phyloP scores from a whole-genome alignment of 331 rosid genomes.

The Quercus lobata region DNA sequence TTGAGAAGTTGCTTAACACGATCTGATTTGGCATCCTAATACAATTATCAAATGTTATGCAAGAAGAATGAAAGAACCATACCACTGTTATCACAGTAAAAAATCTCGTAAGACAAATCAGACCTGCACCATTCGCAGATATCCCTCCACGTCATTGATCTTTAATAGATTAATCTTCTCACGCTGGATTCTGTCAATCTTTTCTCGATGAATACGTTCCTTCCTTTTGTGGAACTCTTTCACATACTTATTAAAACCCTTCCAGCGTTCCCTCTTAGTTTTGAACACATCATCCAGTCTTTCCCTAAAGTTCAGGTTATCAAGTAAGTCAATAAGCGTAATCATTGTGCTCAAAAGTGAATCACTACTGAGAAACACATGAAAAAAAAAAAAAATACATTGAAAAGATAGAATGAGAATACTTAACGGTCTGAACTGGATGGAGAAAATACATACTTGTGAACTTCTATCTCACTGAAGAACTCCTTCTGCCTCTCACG shows the following conservation, averaged over 20 bases:
- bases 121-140: constrained; percentile 99
- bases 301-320: constrained; percentile 69
- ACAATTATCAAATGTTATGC: constrained; percentile 16
- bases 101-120: constrained; percentile 19
- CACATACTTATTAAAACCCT: constrained; percentile 85
- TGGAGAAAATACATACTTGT: constrained; percentile 66
- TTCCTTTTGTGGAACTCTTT: constrained; percentile 96
- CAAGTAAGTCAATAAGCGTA: constrained; percentile 11
- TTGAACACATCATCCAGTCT: constrained; percentile 89
- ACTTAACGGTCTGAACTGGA: constrained; percentile 6
- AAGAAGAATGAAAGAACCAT: neutral
- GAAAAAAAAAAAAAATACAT: neutral
- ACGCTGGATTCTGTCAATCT: constrained; percentile 97
- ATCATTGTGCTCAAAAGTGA: neutral
- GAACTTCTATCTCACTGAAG: constrained; percentile 91
- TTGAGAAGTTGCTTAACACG: constrained; percentile 98
- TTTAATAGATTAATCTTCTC: constrained; percentile 96
- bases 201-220: constrained; percentile 98
- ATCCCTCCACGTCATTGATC: constrained; percentile 98
- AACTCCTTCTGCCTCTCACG: constrained; percentile 99
- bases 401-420: neutral
- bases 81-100: neutral
- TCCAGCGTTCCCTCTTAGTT: constrained; percentile 86
- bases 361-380: neutral
- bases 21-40: constrained; percentile 96